Conservation (phyloP, 2,329 filamentous ascomycete species). For the Fusarium chuoi region DNA sequence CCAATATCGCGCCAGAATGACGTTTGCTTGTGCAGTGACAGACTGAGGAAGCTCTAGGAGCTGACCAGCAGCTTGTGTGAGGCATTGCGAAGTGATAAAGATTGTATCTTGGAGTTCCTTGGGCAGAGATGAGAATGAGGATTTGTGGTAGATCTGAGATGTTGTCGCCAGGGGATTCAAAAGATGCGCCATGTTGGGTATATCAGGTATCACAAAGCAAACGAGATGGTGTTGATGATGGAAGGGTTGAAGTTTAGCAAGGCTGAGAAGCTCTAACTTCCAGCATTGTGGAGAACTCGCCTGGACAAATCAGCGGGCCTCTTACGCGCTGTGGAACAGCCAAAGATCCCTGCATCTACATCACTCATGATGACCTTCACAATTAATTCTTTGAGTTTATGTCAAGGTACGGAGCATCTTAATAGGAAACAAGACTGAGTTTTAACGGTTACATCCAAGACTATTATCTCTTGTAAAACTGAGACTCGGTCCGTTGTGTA, state of each 20-base stretch:
- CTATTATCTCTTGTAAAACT: not conserved
- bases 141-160: slow-evolving; percentile 71
- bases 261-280: slow-evolving; percentile 31
- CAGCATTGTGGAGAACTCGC: slow-evolving; percentile 22
- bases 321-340: slow-evolving; percentile 7
- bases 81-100: slow-evolving; percentile 75
- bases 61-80: slow-evolving; percentile 82
- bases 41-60: slow-evolving; percentile 87
- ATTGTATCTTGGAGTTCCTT: slow-evolving; percentile 76
- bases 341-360: slow-evolving; percentile 12
- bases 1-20: slow-evolving; percentile 86
- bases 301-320: slow-evolving; percentile 13
- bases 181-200: slow-evolving; percentile 65
- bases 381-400: not conserved
- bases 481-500: not conserved
- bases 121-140: slow-evolving; percentile 68
- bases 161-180: slow-evolving; percentile 77
- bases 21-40: slow-evolving; percentile 84
- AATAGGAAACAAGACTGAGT: accelerated
- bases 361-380: not conserved
- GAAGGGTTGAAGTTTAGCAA: slow-evolving; percentile 34
- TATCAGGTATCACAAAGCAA: not conserved
- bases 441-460: too few species aligned
- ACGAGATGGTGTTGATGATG: slow-evolving; percentile 1
- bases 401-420: not conserved